phyloP scores from a whole-genome alignment of 805 yeast genomes.

The Limtongia smithiae region DNA sequence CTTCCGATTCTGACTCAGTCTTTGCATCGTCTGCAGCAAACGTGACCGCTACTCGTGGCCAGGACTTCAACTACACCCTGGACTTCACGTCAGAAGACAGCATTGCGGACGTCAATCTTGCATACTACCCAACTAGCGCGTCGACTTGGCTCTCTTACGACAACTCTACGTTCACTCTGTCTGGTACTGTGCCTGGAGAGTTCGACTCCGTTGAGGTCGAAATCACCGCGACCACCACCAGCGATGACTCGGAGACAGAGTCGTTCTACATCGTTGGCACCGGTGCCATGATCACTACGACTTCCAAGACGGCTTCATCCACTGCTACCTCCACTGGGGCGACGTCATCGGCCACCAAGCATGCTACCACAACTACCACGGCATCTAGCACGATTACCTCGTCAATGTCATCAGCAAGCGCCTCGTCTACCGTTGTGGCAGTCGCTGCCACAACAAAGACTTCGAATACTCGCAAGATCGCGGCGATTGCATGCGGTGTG shows the following conservation, averaged over 20 bases:
- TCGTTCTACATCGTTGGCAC: slow-evolving; percentile 37
- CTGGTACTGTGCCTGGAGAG: slow-evolving; percentile 59
- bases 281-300: slow-evolving; percentile 13
- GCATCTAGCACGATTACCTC: slow-evolving; percentile 36
- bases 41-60: slow-evolving; percentile 39
- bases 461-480: slow-evolving; percentile 47
- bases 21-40: slow-evolving; percentile 47
- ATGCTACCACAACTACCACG: slow-evolving; percentile 29
- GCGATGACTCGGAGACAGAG: slow-evolving; percentile 31
- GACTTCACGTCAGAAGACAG: slow-evolving; percentile 67
- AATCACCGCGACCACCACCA: slow-evolving; percentile 54
- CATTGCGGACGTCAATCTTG: slow-evolving; percentile 24
- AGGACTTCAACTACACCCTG: slow-evolving; percentile 62
- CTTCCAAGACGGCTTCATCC: slow-evolving; percentile 22
- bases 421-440: slow-evolving; percentile 34
- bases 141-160: slow-evolving; percentile 63
- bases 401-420: slow-evolving; percentile 31
- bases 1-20: slow-evolving; percentile 41
- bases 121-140: slow-evolving; percentile 16
- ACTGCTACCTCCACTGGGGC: slow-evolving; percentile 28
- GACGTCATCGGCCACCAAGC: slow-evolving; percentile 32
- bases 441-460: slow-evolving; percentile 29
- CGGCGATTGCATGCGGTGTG: slow-evolving; percentile 92
- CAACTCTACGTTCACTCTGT: slow-evolving; percentile 55
- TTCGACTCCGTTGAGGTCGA: slow-evolving; percentile 42